Evolutionary conservation across 2,329 filamentous ascomycete species (phyloP).

Genomic region (Penicillium nordicum): DNA sequence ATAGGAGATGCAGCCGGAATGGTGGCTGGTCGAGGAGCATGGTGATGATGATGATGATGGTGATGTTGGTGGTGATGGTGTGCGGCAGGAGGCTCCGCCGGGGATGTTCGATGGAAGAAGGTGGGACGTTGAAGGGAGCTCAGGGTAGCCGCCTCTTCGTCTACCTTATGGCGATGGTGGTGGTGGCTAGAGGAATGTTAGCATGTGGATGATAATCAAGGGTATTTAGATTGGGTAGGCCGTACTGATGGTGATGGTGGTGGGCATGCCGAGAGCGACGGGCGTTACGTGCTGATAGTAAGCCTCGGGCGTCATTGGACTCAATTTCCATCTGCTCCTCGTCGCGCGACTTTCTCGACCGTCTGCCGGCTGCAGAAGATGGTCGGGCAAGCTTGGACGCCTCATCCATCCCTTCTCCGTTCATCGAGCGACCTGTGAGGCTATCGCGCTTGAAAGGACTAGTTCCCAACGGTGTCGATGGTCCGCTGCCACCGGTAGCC

Average conservation of each 20-base stretch:
- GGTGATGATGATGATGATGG: conserved; percentile 45
- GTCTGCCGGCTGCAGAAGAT: conserved; percentile 53
- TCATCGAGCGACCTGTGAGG: conserved; percentile 43
- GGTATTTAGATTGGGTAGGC: conserved; percentile 10
- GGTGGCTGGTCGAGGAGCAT: conserved; percentile 27
- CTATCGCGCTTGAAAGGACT: conserved; percentile 53
- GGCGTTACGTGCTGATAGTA: conserved; percentile 60
- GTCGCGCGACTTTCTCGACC: conserved; percentile 68
- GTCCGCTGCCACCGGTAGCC: conserved; percentile 49
- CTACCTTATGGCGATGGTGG: conserved; percentile 54
- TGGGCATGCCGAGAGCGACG: conserved; percentile 58
- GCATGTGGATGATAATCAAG: neutral
- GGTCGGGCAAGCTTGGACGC: conserved; percentile 40
- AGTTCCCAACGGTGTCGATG: conserved; percentile 52
- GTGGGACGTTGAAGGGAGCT: conserved; percentile 25
- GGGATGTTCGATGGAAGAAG: conserved; percentile 29
- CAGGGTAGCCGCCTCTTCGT: conserved; percentile 43
- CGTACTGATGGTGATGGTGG: conserved; percentile 59
- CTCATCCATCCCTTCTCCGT: conserved; percentile 41
- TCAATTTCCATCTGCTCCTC: conserved; percentile 70
- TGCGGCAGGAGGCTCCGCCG: conserved; percentile 24
- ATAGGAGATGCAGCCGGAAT: conserved; percentile 32
- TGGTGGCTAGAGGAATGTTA: conserved; percentile 41
- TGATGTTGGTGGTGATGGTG: conserved; percentile 46
- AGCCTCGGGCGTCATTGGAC: conserved; percentile 59